Evolutionary conservation across 2,329 filamentous ascomycete species (phyloP), one percentile per base, ranked within the genome.

Genomic region (Byssoonygena ceratinophila): DNA sequence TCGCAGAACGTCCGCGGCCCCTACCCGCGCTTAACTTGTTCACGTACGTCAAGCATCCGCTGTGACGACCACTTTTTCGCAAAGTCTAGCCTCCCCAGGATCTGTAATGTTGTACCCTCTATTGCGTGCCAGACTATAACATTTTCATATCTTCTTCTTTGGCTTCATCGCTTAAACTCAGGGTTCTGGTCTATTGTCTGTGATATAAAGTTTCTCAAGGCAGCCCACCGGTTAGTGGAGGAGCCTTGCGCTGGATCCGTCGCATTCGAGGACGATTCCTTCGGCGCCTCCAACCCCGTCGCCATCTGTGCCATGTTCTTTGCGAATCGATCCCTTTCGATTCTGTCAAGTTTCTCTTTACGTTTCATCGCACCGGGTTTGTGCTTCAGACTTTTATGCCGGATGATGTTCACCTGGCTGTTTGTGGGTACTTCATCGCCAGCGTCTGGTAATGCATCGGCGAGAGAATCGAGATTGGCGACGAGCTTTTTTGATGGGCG

Each of bases 161-260:
- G n/a, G n/a, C n/a, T n/a, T 52, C 43, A 52, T 36, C 41, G 18
- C 37, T 74, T 67, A 64, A 94, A 94, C 2, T 84, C 86, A 12
- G 84, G 81, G 60, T 91, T 91, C 68, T 87, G 85, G 71, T 95
- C 87, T 82, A 95, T 87, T 0, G 87, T 96, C 39, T 83, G 78
- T 1, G 86, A 84, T 48, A 96, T 94, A 64, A 91, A 94, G 8
- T 76, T 82, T 61, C 90, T 80, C 67, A 97, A 66, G 14, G 88
- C 87, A 27, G 85, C 85, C 85, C 88, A 96, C 52, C 85, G 74
- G 61, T 76, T 80, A 8, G 78, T 71, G 1, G 69, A 59, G 16
- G 62, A 22, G 12, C 39, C 2, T 44, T 43, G 37, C 23, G n/a
- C n/a, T n/a, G n/a, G n/a, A n/a, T n/a, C n/a, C n/a, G n/a, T n/a